Evolutionary conservation across 371 early-diverging fungal species (phyloP).

Genomic region (Rhizomucor pusillus): DNA sequence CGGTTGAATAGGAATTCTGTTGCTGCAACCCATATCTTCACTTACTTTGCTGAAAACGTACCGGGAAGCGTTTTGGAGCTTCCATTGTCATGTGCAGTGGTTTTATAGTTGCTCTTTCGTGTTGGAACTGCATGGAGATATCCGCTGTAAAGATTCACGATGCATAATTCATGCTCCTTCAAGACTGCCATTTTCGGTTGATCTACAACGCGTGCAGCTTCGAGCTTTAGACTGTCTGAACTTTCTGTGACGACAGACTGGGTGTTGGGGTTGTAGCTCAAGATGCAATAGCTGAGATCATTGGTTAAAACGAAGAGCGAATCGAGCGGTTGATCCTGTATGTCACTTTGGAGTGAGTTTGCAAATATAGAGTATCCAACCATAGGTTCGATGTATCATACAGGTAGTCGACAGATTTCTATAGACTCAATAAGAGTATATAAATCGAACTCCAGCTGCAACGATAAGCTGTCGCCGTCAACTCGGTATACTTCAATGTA

Average conservation of each 20-base stretch:
- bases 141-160: slow-evolving; percentile 58
- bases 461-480: slow-evolving; percentile 41
- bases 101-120: slow-evolving; percentile 14
- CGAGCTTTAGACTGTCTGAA: slow-evolving; percentile 44
- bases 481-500: slow-evolving; percentile 58
- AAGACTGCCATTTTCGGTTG: slow-evolving; percentile 35
- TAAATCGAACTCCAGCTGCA: slow-evolving; percentile 52
- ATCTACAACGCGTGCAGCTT: slow-evolving; percentile 42
- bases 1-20: not conserved
- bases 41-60: slow-evolving; percentile 16
- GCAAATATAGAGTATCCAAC: not conserved
- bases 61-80: no score
- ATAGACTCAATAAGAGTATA: slow-evolving; percentile 64
- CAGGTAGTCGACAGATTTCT: slow-evolving; percentile 46
- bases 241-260: slow-evolving; percentile 48
- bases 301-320: slow-evolving; percentile 54
- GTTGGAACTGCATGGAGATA: slow-evolving; percentile 25
- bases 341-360: slow-evolving; percentile 8
- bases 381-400: slow-evolving; percentile 12
- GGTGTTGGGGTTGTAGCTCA: slow-evolving; percentile 49
- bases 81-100: no score
- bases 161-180: slow-evolving; percentile 34
- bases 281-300: slow-evolving; percentile 41
- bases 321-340: slow-evolving; percentile 37
- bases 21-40: not conserved